Evolutionary conservation across 2,329 filamentous ascomycete species (phyloP), one percentile per base, ranked within the genome.

Genomic region (Pseudohalonectria lignicola): DNA sequence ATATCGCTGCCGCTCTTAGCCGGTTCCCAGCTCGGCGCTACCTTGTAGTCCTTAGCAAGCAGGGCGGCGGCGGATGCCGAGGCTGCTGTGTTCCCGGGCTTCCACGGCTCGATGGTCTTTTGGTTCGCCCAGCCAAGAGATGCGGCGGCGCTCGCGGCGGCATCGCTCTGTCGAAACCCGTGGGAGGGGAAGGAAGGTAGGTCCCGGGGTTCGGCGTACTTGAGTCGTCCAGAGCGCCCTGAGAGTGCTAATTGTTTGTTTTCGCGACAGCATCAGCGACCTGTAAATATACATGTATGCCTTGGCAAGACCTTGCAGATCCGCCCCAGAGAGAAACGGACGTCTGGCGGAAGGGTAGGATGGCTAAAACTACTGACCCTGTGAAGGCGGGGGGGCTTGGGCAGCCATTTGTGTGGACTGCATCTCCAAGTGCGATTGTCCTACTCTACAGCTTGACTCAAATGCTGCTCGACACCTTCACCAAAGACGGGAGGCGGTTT

Each of bases 81-180:
- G 62, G 69, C 55, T 3, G 57, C 70, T 33, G 68, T 67, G 43
- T 75, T 67, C 21, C 18, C 21, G 10, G 73, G 69, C 39, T 76
- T 64, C 72, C 72, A 77, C 17, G 68, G 41, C 3, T 71, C 43
- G 11, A 49, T 45, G 3, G 74, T 56, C 52, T 76, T 83, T 48
- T 76, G 75, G 51, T 76, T 83, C 35, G 75, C 39, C 35, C 85
- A 83, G 36, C 85, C 85, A 33, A 90, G 64, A 37, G 71, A 74
- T 30, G 84, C 84, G 39, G 86, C 86, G 39, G 82, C 76, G 46
- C 80, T 74, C 43, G 84, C 85, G 40, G 84, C 85, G 37, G 69
- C 66, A 48, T 62, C 64, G 47, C 71, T 64, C 32, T 65, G 49
- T 39, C 56, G 61, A 41, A 86, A 66, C 28, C 83, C 81, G 41